Evolutionary conservation across 371 early-diverging fungal species (phyloP), one percentile per base, ranked within the genome.

Genomic region (Mortierella sp.): DNA sequence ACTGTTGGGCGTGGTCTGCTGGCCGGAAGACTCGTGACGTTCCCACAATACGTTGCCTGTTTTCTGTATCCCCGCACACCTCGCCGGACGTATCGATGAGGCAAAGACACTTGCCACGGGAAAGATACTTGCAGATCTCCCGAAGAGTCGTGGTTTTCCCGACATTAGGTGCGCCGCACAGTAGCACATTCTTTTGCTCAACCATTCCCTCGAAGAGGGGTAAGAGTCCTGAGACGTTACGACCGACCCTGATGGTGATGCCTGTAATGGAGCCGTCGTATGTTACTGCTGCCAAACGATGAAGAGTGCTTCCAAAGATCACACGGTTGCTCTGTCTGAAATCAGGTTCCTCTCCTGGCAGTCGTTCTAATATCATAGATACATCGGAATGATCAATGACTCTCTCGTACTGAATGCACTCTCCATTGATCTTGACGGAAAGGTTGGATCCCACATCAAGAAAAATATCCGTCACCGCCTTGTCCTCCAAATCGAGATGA

Each of bases 91-190:
- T 54, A 16, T 76, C 76, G 54, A 76, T 50, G 54, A 76, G 19
- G 50, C 76, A 76, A n/a, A 76, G 45, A 54, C 76, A 76, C 52
- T 42, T 76, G 44, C 52, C 52, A 5, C 26, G 70, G 28, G 76
- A 76, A 24, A 76, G 76, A 7, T 76, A 76, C 26, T 76, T 76
- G 54, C 76, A 76, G 0, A 76, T 76, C 28, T 70, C 76, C 0
- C 76, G 68, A 38, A 74, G 63, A 1, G 63, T 63, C 8, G 63
- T 34, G 2, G 63, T 63, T 63, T 63, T 63, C 38, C 63, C 63
- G 9, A 63, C 63, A 19, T 63, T 63, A 9, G 63, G 63, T 0
- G 63, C 6, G 34, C 63, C 63, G 34, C 63, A 63, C 19, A 63
- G 16, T 7, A 63, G 34, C 19, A 63, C 38, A 9, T 63, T 63